Conservation (phyloP, 108 stramenopile species). For the Epithemia pelagica region DNA sequence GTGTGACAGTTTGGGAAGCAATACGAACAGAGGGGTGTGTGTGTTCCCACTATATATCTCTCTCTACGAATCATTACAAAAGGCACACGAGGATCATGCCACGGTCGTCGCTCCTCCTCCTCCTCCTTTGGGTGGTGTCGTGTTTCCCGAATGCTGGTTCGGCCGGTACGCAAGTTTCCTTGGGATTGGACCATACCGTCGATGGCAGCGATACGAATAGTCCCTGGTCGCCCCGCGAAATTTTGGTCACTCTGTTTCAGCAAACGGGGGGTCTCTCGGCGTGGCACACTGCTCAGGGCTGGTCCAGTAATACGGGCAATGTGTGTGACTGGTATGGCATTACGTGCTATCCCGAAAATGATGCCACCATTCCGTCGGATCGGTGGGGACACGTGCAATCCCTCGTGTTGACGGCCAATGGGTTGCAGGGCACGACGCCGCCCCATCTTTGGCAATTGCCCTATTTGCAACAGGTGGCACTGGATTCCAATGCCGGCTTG, state of each 20-base stretch:
- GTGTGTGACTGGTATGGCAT: slow-evolving; percentile 74
- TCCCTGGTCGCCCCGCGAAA: neutral
- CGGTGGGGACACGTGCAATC: slow-evolving; percentile 1
- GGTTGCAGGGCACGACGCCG: slow-evolving; percentile 61
- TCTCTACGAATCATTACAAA: too few relatives aligned
- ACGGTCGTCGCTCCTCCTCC: too few relatives aligned
- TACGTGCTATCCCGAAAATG: slow-evolving; percentile 28
- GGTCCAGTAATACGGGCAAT: neutral
- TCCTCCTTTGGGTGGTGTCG: too few relatives aligned
- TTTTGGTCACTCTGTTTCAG: neutral
- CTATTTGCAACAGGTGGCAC: neutral
- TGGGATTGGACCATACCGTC: neutral
- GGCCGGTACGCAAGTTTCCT: too few relatives aligned
- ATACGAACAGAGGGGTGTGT: too few relatives aligned
- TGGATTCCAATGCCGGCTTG: slow-evolving; percentile 5
- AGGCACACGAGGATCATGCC: too few relatives aligned
- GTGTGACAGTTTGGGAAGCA: too few relatives aligned
- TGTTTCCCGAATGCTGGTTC: too few relatives aligned
- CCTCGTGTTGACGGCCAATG: slow-evolving; percentile 28
- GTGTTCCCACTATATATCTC: too few relatives aligned
- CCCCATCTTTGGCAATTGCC: neutral
- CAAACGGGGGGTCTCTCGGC: neutral
- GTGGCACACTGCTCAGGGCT: neutral
- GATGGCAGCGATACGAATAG: neutral
- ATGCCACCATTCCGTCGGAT: slow-evolving; percentile 14